phyloP scores from a whole-genome alignment of 106 monocot genomes.

The Narthecium ossifragum region DNA sequence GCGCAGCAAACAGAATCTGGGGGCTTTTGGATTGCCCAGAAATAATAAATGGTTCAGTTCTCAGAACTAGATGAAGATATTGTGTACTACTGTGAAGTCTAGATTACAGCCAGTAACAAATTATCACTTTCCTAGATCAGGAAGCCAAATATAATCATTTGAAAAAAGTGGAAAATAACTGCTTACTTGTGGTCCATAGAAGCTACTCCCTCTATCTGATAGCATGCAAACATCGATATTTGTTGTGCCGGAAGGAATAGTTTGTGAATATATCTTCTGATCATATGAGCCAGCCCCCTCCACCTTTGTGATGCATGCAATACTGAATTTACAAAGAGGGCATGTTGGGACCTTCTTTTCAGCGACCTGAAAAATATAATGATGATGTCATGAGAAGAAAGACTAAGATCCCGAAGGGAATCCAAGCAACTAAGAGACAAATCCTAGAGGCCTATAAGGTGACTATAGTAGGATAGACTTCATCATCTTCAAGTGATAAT shows the following conservation, averaged over 20 bases:
- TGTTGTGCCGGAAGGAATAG: constrained; percentile 43
- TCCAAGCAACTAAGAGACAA: background rate
- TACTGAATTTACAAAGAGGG: constrained; percentile 81
- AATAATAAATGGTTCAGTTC: background rate
- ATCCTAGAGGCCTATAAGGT: no score
- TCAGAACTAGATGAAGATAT: background rate
- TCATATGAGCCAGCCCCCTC: constrained; percentile 51
- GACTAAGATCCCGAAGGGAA: background rate
- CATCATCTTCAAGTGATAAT: background rate
- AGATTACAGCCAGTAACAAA: background rate
- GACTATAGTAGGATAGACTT: no score
- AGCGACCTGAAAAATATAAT: constrained; percentile 35
- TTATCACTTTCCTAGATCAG: background rate
- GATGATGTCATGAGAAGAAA: background rate
- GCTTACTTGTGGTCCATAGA: constrained; percentile 24
- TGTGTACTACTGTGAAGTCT: no score
- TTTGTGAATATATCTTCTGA: constrained; percentile 96
- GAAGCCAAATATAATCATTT: background rate
- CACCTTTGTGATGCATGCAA: constrained; percentile 58
- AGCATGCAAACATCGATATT: constrained; percentile 20
- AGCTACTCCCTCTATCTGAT: constrained; percentile 6
- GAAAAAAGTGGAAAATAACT: background rate
- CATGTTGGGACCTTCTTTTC: constrained; percentile 64
- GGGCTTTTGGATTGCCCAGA: constrained; percentile 17
- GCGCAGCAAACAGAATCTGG: constrained; percentile 42